Percentiles rank a stretch among this genome's conserved stretches.
These are phyloP conservation scores for Euphorbia celastroides DNA, from an alignment of 441 rosid species.

Conservation along the genomic window DNA sequence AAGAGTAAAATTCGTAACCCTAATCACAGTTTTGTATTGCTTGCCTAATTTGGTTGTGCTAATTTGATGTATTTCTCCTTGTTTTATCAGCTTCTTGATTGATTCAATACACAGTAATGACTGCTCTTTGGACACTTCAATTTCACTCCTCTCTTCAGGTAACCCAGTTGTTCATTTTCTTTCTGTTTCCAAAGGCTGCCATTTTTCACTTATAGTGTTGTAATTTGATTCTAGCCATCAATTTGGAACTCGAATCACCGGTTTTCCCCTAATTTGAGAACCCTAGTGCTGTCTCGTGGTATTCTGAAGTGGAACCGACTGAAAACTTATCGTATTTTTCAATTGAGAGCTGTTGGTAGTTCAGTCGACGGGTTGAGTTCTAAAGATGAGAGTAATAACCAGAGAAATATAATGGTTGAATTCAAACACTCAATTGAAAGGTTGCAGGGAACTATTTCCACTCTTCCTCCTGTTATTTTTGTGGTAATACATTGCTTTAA, in stretches of 20 bases:
- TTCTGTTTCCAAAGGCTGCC: neutral
- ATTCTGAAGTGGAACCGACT: conserved; percentile 26
- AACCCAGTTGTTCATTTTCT: neutral
- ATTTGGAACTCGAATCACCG: conserved; percentile 30
- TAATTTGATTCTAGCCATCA: conserved; percentile 22
- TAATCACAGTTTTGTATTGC: neutral
- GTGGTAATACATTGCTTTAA: conserved; percentile 33
- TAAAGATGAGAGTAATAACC: conserved; percentile 20
- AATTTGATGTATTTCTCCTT: neutral
- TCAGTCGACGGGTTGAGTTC: conserved; percentile 27
- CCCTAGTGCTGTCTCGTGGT: conserved; percentile 12
- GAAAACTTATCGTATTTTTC: conserved; percentile 14
- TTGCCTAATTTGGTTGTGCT: neutral
- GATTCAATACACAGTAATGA: conserved; percentile 25
- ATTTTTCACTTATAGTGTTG: neutral
- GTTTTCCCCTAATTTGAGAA: conserved; percentile 24
- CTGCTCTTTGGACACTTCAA: conserved; percentile 32
- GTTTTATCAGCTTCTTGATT: neutral
- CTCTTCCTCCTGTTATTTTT: conserved; percentile 55
- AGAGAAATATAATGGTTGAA: conserved; percentile 11
- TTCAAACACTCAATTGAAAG: conserved; percentile 16
- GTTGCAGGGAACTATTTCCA: conserved; percentile 35
- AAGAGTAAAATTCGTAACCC: neutral
- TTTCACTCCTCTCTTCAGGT: conserved; percentile 44
- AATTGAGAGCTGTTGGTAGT: conserved; percentile 30